Evolutionary conservation across 2,329 filamentous ascomycete species (phyloP).

Genomic region (Tolypocladium guangdongense): DNA sequence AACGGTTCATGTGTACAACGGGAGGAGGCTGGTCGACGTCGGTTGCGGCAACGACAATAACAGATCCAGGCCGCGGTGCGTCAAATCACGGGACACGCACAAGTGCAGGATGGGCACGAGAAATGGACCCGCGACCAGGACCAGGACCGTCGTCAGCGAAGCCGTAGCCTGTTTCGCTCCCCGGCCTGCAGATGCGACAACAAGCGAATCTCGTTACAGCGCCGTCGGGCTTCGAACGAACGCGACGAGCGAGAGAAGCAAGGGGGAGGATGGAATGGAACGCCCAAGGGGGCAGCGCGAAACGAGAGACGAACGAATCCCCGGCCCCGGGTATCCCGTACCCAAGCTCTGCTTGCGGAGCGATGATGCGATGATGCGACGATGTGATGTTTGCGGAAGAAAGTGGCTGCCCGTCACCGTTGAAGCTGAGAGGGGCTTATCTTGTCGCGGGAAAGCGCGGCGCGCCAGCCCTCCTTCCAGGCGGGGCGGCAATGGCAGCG

Average conservation of each 20-base stretch:
- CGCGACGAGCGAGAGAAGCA: neutral
- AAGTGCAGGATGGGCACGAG: neutral
- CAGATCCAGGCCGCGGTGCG: neutral
- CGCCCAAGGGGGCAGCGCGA: neutral
- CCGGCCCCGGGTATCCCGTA: neutral
- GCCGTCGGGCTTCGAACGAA: neutral
- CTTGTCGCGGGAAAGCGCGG: neutral
- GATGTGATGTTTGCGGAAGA: neutral
- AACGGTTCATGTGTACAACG: neutral
- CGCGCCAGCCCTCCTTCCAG: neutral
- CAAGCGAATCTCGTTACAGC: neutral
- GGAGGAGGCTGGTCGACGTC: neutral
- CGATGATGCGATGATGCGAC: neutral
- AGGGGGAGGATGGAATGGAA: neutral
- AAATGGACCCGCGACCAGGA: neutral
- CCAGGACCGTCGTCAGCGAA: neutral
- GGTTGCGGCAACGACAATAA: neutral
- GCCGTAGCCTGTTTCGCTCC: neutral
- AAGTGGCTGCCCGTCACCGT: neutral
- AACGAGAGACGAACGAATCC: neutral
- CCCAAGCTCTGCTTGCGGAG: neutral
- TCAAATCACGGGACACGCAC: neutral
- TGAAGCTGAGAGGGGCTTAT: neutral
- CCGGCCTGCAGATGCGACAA: neutral
- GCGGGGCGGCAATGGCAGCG: no score